Evolutionary conservation across 1,284 basidiomycete genomes (phyloP).

Genomic region (Singerocomus inundabilis): DNA sequence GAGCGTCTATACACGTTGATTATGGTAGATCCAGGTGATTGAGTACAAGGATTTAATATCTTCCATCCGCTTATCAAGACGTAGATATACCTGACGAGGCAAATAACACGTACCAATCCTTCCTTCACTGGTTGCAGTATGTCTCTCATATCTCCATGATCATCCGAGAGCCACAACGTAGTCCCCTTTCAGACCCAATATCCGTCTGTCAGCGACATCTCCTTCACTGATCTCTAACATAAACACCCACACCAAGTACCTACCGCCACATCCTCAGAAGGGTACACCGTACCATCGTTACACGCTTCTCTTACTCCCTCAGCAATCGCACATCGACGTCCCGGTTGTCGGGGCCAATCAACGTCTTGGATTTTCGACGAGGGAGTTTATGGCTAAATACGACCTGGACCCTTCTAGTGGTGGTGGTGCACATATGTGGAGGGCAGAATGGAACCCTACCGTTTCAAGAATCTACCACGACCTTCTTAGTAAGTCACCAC

Average conservation of each 20-base stretch:
- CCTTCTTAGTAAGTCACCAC: slow-evolving; percentile 57
- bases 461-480: slow-evolving; percentile 69
- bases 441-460: slow-evolving; percentile 70
- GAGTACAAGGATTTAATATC: neutral
- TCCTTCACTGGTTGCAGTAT: slow-evolving; percentile 86
- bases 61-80: slow-evolving; percentile 6
- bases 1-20: slow-evolving; percentile 84
- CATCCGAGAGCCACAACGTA: neutral
- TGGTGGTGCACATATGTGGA: slow-evolving; percentile 83
- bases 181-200: slow-evolving; percentile 61
- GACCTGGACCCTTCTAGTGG: slow-evolving; percentile 52
- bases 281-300: slow-evolving; percentile 89
- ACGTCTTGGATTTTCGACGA: slow-evolving; percentile 63
- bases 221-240: slow-evolving; percentile 40
- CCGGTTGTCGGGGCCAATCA: slow-evolving; percentile 38
- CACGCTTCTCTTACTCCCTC: slow-evolving; percentile 74
- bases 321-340: slow-evolving; percentile 46
- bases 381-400: slow-evolving; percentile 58
- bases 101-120: slow-evolving; percentile 65
- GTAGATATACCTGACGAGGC: slow-evolving; percentile 77
- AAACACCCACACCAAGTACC: slow-evolving; percentile 63
- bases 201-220: slow-evolving; percentile 67
- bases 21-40: slow-evolving; percentile 79
- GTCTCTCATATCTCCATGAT: slow-evolving; percentile 30
- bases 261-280: slow-evolving; percentile 85